Percentiles rank a stretch among this genome's conserved stretches.
Conservation (phyloP, 2,329 filamentous ascomycete genomes). For the Colletotrichum caudatum region DNA sequence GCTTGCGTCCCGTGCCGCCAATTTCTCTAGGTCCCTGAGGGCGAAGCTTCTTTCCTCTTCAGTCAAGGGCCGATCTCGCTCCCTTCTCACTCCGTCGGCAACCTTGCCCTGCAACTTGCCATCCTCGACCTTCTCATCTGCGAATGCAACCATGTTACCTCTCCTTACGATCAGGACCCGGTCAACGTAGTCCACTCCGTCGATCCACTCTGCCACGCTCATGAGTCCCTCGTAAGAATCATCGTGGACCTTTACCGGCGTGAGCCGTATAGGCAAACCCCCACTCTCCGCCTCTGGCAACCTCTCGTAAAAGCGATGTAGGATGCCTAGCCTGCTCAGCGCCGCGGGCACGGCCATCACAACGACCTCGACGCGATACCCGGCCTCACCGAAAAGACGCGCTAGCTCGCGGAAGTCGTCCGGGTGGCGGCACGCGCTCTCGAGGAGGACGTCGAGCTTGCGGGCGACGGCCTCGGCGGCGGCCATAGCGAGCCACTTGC, state of each 20-base stretch:
- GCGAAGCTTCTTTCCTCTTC: constrained; percentile 45
- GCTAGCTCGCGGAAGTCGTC: constrained; percentile 56
- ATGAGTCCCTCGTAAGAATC: constrained; percentile 57
- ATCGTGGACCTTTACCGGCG: constrained; percentile 59
- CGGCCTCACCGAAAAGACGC: constrained; percentile 48
- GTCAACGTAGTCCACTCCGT: constrained; percentile 48
- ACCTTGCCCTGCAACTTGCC: constrained; percentile 36
- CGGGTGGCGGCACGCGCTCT: constrained; percentile 59
- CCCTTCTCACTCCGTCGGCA: constrained; percentile 45
- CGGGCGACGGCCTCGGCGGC: constrained; percentile 49
- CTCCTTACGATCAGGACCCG: constrained; percentile 56
- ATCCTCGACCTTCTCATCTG: constrained; percentile 17
- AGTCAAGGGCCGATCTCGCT: constrained; percentile 48
- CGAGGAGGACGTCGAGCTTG: constrained; percentile 55
- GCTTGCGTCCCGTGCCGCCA: constrained; percentile 44
- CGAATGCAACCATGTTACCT: constrained; percentile 52
- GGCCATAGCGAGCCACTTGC: constrained; percentile 58
- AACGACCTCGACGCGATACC: constrained; percentile 55
- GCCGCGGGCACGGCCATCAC: constrained; percentile 57
- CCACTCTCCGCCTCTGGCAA: constrained; percentile 52
- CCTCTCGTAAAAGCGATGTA: constrained; percentile 54
- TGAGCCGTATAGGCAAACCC: constrained; percentile 55
- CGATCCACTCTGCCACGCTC: constrained; percentile 53
- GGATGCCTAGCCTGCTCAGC: constrained; percentile 57
- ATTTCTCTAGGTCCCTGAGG: constrained; percentile 45